These are phyloP conservation scores for Phlebiopsis flavidoalba DNA, from an alignment of 768 basidiomycete species.

Conservation along the genomic window DNA sequence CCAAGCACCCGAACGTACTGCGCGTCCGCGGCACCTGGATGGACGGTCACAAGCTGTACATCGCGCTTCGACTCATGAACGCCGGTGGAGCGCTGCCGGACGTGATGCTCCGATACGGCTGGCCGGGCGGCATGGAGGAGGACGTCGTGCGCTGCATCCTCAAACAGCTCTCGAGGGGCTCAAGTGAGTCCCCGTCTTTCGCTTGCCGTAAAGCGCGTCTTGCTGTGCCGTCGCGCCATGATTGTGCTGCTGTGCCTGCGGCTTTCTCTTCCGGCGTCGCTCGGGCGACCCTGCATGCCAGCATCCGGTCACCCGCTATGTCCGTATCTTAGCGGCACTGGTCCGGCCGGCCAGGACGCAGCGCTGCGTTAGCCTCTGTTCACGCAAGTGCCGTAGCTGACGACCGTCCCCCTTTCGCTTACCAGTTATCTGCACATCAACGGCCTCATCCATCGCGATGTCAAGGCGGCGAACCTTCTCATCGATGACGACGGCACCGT, in stretches of 20 bases:
- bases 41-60: slow-evolving; percentile 75
- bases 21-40: slow-evolving; percentile 91
- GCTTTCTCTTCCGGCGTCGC: neutral
- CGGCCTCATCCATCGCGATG: slow-evolving; percentile 87
- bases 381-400: slow-evolving; percentile 5
- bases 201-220: neutral
- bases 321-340: neutral
- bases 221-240: too few relatives aligned
- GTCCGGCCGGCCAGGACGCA: too few relatives aligned
- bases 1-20: slow-evolving; percentile 89
- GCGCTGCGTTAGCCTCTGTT: neutral
- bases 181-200: slow-evolving; percentile 51
- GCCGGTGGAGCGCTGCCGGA: slow-evolving; percentile 76
- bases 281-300: neutral
- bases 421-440: slow-evolving; percentile 81
- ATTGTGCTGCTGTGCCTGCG: neutral
- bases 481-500: slow-evolving; percentile 90
- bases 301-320: neutral
- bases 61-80: slow-evolving; percentile 87
- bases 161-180: slow-evolving; percentile 85
- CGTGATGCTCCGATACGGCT: slow-evolving; percentile 75
- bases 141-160: slow-evolving; percentile 83
- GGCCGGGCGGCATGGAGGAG: slow-evolving; percentile 88
- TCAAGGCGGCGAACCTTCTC: slow-evolving; percentile 92
- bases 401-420: neutral